Percentiles rank a stretch among this genome's conserved stretches.
Conservation (phyloP, 139 green algal species). For the Astrephomene gubernaculifera region DNA sequence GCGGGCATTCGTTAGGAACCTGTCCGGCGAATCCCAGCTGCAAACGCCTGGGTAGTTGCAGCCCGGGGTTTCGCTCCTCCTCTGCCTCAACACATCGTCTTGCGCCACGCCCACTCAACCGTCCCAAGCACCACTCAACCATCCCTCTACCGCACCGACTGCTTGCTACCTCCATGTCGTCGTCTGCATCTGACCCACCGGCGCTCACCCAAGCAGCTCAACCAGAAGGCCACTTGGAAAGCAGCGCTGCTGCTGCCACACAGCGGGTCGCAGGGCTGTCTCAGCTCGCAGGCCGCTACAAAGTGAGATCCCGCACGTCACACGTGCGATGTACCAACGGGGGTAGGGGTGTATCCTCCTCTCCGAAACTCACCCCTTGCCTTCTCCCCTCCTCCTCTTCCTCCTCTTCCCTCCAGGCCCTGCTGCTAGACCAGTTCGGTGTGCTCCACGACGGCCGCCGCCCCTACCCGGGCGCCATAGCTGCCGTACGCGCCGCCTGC, state of each 20-base stretch:
- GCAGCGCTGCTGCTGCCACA: background rate
- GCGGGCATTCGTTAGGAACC: too few relatives aligned
- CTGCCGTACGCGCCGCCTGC: conserved; percentile 67
- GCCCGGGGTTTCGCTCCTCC: too few relatives aligned
- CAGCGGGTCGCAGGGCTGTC: background rate
- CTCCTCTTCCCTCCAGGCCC: background rate
- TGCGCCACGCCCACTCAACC: too few relatives aligned
- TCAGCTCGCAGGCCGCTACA: background rate
- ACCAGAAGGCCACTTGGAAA: background rate
- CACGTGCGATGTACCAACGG: background rate
- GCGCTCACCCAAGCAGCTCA: too few relatives aligned
- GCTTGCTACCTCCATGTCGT: too few relatives aligned
- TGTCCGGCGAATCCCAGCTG: too few relatives aligned
- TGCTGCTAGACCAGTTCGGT: conserved; percentile 47
- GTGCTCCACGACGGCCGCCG: conserved; percentile 69
- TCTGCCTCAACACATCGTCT: too few relatives aligned
- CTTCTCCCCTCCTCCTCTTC: background rate
- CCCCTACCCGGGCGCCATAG: conserved; percentile 79
- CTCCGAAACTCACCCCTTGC: background rate
- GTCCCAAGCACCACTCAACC: too few relatives aligned
- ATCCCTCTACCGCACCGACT: too few relatives aligned
- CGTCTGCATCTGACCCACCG: too few relatives aligned
- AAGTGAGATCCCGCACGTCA: background rate
- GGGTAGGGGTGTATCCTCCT: background rate
- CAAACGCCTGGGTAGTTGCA: too few relatives aligned